phyloP scores from a whole-genome alignment of 208 protist species.

The Porcisia hertigi region DNA sequence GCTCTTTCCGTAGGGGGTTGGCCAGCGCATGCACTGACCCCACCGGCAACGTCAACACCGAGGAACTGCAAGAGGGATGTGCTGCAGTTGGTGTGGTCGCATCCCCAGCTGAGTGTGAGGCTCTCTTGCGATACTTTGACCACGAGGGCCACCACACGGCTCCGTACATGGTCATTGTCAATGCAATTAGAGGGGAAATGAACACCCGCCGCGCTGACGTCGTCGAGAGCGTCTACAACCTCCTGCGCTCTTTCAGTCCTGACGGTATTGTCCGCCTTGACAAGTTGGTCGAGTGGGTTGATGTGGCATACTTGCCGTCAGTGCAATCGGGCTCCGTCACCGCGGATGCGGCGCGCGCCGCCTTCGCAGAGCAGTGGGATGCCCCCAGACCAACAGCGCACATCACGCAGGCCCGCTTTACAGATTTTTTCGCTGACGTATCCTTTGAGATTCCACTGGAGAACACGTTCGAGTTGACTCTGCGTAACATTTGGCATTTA shows the following conservation, averaged over 20 bases:
- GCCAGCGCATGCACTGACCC: constrained; percentile 30
- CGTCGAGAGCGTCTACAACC: constrained; percentile 62
- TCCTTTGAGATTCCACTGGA: constrained; percentile 81
- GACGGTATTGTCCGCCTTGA: constrained; percentile 42
- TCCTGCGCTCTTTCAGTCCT: constrained; percentile 59
- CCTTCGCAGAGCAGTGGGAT: constrained; percentile 78
- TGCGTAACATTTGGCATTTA: constrained; percentile 91
- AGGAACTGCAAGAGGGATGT: constrained; percentile 74
- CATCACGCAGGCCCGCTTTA: constrained; percentile 61
- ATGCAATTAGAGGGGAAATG: constrained; percentile 69
- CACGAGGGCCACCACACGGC: constrained; percentile 38
- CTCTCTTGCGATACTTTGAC: constrained; percentile 77
- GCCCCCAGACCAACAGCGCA: constrained; percentile 24
- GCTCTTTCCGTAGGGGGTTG: constrained; percentile 52
- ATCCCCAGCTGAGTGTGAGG: constrained; percentile 60
- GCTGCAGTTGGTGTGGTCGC: constrained; percentile 36
- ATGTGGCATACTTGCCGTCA: constrained; percentile 56
- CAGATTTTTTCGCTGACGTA: constrained; percentile 71
- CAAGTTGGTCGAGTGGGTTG: constrained; percentile 62
- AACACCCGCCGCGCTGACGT: constrained; percentile 67
- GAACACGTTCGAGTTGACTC: constrained; percentile 77
- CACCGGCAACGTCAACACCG: constrained; percentile 50
- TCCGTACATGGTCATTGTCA: constrained; percentile 46
- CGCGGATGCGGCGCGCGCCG: constrained; percentile 41
- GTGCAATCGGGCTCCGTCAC: constrained; percentile 43